These are phyloP conservation scores for Laguncularia racemosa DNA, from an alignment of 345 rosid species.

Conservation along the genomic window DNA sequence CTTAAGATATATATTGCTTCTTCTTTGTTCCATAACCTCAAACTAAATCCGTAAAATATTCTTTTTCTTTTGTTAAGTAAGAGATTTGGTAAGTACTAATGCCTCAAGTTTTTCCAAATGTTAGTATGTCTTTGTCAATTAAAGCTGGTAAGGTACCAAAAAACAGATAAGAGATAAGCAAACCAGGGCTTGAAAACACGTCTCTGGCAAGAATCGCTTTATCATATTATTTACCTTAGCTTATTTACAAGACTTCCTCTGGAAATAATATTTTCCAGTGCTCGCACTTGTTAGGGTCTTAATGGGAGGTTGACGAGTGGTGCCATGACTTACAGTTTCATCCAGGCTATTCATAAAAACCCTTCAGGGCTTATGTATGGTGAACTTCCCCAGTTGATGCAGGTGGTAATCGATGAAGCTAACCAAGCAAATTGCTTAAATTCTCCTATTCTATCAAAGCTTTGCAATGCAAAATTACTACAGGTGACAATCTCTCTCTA, in stretches of 20 bases:
- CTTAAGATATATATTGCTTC: no score
- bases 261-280: background rate
- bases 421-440: conserved; percentile 20
- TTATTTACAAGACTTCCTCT: background rate
- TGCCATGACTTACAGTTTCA: conserved; percentile 33
- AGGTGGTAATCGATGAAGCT: conserved; percentile 18
- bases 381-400: conserved; percentile 17
- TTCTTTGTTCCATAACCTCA: no score
- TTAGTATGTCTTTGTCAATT: no score
- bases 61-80: no score
- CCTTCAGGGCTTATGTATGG: conserved; percentile 23
- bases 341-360: conserved; percentile 9
- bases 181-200: no score
- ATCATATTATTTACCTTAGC: background rate
- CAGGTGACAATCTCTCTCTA: conserved; percentile 20
- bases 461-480: conserved; percentile 11
- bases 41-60: no score
- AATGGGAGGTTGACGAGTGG: conserved; percentile 29
- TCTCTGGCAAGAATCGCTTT: no score
- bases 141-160: no score
- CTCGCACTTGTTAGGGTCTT: conserved; percentile 23
- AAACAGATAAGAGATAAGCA: no score
- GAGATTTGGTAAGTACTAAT: no score
- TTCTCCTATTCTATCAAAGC: conserved; percentile 15
- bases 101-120: no score